These are phyloP conservation scores for Polymyxa betae DNA, from an alignment of 208 protist species.

Conservation along the genomic window DNA sequence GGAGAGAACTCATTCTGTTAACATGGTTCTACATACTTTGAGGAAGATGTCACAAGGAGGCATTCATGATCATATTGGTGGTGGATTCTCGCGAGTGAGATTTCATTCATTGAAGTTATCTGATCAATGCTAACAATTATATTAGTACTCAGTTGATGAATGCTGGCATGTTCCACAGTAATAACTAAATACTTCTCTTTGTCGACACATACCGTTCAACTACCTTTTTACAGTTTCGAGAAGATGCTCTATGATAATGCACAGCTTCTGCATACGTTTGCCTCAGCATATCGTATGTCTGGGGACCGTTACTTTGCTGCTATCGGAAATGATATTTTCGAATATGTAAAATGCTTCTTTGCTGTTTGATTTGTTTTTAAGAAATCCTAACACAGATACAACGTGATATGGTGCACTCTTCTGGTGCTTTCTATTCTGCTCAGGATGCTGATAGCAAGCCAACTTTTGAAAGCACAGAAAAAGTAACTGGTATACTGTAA, in stretches of 20 bases:
- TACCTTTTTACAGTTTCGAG: slow-evolving; percentile 58
- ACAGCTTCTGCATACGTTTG: slow-evolving; percentile 31
- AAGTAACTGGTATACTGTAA: background rate
- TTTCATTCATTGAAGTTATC: background rate
- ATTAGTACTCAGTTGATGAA: slow-evolving; percentile 56
- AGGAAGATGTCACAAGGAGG: slow-evolving; percentile 40
- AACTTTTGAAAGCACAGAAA: background rate
- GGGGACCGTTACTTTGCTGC: background rate
- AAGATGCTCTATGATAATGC: slow-evolving; percentile 66
- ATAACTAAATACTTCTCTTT: background rate
- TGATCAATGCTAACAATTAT: background rate
- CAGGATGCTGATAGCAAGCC: slow-evolving; percentile 62
- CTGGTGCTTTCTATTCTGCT: slow-evolving; percentile 58
- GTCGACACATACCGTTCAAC: background rate
- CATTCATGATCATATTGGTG: slow-evolving; percentile 54
- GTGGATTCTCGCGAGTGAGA: slow-evolving; percentile 52
- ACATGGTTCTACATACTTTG: slow-evolving; percentile 43
- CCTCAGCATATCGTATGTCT: background rate
- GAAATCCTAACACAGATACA: background rate
- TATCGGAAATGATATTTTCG: background rate
- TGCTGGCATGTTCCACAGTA: slow-evolving; percentile 61
- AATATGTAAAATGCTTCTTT: background rate
- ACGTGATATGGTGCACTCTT: background rate
- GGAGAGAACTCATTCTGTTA: background rate
- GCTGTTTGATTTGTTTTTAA: background rate